These are phyloP conservation scores for Selaginella tamariscina DNA, from an alignment of 75 land plant species.

Conservation along the genomic window DNA sequence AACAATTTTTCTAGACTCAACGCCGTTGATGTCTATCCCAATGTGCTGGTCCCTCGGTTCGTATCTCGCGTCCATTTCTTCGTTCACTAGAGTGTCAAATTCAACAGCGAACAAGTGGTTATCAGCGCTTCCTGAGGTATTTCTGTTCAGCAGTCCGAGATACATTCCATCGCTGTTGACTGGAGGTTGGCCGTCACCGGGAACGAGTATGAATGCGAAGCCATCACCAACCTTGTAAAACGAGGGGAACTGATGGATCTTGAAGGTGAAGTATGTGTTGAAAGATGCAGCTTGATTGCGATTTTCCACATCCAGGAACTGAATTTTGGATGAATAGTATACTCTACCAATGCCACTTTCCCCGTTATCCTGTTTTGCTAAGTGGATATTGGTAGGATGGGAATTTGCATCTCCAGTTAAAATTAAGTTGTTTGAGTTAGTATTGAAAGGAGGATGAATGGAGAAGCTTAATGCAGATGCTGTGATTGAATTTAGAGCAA, in stretches of 20 bases:
- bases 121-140: conserved; percentile 25
- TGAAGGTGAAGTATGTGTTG: not conserved
- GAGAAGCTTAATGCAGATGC: too few relatives aligned
- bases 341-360: not conserved
- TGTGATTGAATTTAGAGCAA: too few relatives aligned
- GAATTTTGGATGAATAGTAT: not conserved
- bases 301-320: not conserved
- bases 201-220: conserved; percentile 5
- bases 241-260: not conserved
- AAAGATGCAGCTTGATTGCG: not conserved
- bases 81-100: conserved; percentile 34
- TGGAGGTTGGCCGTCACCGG: not conserved
- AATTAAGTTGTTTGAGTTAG: not conserved
- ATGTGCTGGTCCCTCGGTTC: conserved; percentile 40
- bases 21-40: conserved; percentile 39
- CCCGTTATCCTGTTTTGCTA: not conserved
- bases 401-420: not conserved
- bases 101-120: conserved; percentile 45
- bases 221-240: conserved; percentile 7
- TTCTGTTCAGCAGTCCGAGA: conserved; percentile 39
- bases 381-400: not conserved
- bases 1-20: conserved; percentile 24
- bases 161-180: conserved; percentile 17
- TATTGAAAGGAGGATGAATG: not conserved
- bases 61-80: conserved; percentile 12